A percentile compares a stretch with the other conserved stretches of the same genome.
phyloP scores from a whole-genome alignment of 345 rosid species.

The Psidium friedrichsthalianum region DNA sequence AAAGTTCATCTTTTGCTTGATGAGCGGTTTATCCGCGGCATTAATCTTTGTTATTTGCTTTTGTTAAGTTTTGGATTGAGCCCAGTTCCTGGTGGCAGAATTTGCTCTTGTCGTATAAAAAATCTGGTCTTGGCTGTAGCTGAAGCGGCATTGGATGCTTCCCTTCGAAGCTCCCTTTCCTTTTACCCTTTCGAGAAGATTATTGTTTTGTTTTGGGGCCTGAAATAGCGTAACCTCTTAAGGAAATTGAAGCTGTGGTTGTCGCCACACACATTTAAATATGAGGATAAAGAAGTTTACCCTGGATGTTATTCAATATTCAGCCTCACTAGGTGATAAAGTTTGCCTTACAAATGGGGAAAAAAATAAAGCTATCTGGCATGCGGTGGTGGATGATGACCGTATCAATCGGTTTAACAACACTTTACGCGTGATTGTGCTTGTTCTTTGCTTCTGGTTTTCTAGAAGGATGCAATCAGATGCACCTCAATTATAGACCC shows the following conservation, averaged over 20 bases:
- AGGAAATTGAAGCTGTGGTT: background rate
- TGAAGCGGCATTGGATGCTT: background rate
- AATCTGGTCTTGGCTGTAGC: background rate
- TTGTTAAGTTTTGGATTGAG: background rate
- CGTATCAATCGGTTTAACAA: background rate
- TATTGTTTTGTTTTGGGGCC: background rate
- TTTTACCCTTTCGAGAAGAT: background rate
- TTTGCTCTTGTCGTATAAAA: background rate
- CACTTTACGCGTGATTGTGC: background rate
- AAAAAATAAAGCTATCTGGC: background rate
- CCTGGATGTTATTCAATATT: background rate
- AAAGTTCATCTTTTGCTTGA: background rate
- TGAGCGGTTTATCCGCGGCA: background rate
- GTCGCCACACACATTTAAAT: background rate
- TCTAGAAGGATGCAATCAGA: background rate
- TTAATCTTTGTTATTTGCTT: background rate
- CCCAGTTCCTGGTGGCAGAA: background rate
- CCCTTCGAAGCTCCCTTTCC: background rate
- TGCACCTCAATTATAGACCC: background rate
- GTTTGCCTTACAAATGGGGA: background rate
- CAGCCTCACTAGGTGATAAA: background rate
- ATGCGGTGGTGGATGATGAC: background rate
- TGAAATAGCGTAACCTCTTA: background rate
- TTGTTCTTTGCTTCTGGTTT: background rate
- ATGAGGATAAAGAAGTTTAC: background rate